These are phyloP conservation scores for Cyberlindnera japonica DNA, from an alignment of 805 yeast species.

Conservation along the genomic window DNA sequence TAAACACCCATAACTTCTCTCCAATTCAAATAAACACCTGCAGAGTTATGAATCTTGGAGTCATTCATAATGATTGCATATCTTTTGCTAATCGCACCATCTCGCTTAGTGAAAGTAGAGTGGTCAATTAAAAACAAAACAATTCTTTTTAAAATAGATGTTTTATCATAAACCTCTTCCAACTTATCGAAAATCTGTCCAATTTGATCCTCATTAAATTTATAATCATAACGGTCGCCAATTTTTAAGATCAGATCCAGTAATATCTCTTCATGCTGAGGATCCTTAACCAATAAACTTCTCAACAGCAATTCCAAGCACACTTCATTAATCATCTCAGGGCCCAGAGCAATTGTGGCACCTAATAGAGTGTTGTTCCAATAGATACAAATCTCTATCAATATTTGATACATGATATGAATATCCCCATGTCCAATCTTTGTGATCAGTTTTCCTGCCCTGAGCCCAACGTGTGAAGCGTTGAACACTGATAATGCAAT, in stretches of 20 bases:
- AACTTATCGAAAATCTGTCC: conserved; percentile 16
- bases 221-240: conserved; percentile 7
- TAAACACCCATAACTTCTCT: conserved; percentile 11
- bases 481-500: background rate
- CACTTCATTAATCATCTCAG: background rate
- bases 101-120: conserved; percentile 6
- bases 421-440: conserved; percentile 1
- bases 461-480: conserved; percentile 2
- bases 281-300: conserved; percentile 18
- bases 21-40: conserved; percentile 25
- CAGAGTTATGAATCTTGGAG: conserved; percentile 14
- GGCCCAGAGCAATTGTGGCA: conserved; percentile 9
- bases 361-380: conserved; percentile 14
- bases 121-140: conserved; percentile 13
- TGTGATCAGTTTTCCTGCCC: conserved; percentile 7
- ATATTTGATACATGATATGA: conserved; percentile 9
- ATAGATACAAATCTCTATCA: conserved; percentile 9
- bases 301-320: conserved; percentile 7
- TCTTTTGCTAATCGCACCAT: conserved; percentile 2
- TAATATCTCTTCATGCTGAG: conserved; percentile 20
- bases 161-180: conserved; percentile 5
- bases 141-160: conserved; percentile 6
- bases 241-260: conserved; percentile 19
- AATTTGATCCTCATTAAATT: conserved; percentile 16
- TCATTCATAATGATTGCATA: conserved; percentile 19